These are phyloP conservation scores for Aspergillus brasiliensis DNA, from an alignment of 2,329 filamentous ascomycete genomes.

Conservation along the genomic window DNA sequence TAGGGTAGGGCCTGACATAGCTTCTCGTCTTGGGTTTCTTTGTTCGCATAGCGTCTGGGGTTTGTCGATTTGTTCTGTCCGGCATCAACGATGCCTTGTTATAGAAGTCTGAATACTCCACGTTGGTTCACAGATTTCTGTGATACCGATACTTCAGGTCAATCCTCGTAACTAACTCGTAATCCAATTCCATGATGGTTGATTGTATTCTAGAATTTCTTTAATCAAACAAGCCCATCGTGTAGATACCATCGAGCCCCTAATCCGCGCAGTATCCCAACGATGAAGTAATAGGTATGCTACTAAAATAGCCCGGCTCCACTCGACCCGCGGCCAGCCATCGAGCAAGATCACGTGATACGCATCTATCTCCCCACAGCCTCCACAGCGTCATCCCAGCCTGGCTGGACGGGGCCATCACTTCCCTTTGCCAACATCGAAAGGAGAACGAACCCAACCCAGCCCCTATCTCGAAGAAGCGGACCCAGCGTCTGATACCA, in stretches of 20 bases:
- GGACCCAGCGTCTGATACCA: too few species aligned
- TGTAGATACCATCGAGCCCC: background rate
- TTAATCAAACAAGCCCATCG: background rate
- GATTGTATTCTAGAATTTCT: background rate
- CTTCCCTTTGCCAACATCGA: background rate
- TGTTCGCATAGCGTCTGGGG: conserved; percentile 43
- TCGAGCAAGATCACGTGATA: background rate
- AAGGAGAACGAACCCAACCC: background rate
- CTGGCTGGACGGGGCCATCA: background rate
- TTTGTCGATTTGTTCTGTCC: conserved; percentile 27
- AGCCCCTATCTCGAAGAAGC: background rate
- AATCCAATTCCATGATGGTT: background rate
- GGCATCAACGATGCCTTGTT: conserved; percentile 11
- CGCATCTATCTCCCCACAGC: background rate
- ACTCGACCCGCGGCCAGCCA: conserved; percentile 3
- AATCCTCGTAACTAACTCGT: background rate
- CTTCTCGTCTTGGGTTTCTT: conserved; percentile 30
- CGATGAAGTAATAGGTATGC: too few species aligned
- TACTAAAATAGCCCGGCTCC: background rate
- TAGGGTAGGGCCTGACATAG: conserved; percentile 18
- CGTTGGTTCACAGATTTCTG: background rate
- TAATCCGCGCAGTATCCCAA: background rate
- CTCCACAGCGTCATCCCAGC: conserved; percentile 6
- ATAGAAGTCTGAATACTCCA: conserved; percentile 4
- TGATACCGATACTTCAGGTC: background rate